These are phyloP conservation scores for Emericellopsis terricola DNA, from an alignment of 495 filamentous ascomycete species.

Conservation along the genomic window DNA sequence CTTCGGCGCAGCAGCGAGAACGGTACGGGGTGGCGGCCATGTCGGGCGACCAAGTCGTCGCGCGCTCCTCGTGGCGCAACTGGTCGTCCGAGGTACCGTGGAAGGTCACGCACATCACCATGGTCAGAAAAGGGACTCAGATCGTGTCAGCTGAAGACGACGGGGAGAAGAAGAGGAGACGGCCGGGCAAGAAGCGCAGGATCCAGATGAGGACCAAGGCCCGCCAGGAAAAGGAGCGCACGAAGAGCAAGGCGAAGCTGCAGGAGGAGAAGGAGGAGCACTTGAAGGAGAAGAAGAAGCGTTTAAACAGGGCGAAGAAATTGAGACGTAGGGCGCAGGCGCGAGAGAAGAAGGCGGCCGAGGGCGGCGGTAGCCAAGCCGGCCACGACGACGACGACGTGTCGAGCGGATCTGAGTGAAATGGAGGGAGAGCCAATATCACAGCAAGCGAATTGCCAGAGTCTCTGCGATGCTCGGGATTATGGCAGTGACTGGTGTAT, in stretches of 20 bases:
- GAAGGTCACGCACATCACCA: slow-evolving; percentile 25
- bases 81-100: slow-evolving; percentile 38
- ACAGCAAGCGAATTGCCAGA: too few relatives aligned
- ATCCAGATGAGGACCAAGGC: slow-evolving; percentile 23
- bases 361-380: not conserved
- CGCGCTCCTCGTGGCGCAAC: slow-evolving; percentile 17
- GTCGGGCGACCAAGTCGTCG: slow-evolving; percentile 22
- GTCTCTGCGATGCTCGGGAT: too few relatives aligned
- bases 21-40: slow-evolving; percentile 23
- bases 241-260: slow-evolving; percentile 10
- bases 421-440: too few relatives aligned
- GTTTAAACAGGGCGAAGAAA: slow-evolving; percentile 32
- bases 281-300: slow-evolving; percentile 33
- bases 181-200: slow-evolving; percentile 34
- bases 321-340: slow-evolving; percentile 30
- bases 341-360: slow-evolving; percentile 25
- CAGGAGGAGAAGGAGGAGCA: slow-evolving; percentile 25
- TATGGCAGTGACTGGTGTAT: too few relatives aligned
- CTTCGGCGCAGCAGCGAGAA: slow-evolving; percentile 10
- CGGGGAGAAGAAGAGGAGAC: slow-evolving; percentile 18
- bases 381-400: too few relatives aligned
- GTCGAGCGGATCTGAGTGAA: too few relatives aligned
- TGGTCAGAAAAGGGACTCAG: slow-evolving; percentile 2
- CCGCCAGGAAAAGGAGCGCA: slow-evolving; percentile 13
- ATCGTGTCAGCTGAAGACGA: slow-evolving; percentile 2